Evolutionary conservation across 176 grass and related monocot genomes (phyloP).

Genomic region (Oryza longistaminata): DNA sequence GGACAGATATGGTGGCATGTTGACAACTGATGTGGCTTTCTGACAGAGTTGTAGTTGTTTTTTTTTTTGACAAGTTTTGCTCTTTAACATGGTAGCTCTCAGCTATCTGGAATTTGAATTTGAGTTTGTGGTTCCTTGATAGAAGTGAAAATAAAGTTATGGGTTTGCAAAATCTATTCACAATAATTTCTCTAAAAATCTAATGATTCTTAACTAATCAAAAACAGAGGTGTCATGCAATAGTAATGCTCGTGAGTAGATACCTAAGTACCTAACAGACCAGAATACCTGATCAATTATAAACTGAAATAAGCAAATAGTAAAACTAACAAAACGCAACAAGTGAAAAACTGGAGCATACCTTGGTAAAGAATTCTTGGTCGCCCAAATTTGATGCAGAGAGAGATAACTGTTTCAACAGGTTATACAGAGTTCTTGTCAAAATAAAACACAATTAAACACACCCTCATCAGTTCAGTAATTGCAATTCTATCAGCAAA

Average conservation of each 20-base stretch:
- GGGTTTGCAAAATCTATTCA: background rate
- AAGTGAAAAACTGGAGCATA: constrained; percentile 35
- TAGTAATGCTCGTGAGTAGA: background rate
- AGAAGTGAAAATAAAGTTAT: background rate
- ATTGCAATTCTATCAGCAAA: background rate
- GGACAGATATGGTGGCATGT: background rate
- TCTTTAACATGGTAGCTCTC: background rate
- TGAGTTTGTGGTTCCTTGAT: background rate
- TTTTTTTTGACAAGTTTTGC: background rate
- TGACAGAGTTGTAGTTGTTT: background rate
- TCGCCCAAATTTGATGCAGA: constrained; percentile 76
- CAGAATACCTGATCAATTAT: background rate
- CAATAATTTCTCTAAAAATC: background rate
- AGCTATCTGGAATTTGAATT: background rate
- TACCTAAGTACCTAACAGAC: constrained; percentile 10
- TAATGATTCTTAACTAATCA: background rate
- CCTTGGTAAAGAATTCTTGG: constrained; percentile 71
- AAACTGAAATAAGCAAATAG: constrained; percentile 1
- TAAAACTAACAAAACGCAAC: constrained; percentile 26
- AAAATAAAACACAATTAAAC: constrained; percentile 26
- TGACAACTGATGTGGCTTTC: background rate
- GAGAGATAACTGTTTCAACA: constrained; percentile 72
- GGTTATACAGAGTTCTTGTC: constrained; percentile 25
- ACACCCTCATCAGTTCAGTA: background rate
- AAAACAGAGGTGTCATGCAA: background rate